phyloP scores from a whole-genome alignment of 78 protist genomes.

The Dictyostelium purpureum region DNA sequence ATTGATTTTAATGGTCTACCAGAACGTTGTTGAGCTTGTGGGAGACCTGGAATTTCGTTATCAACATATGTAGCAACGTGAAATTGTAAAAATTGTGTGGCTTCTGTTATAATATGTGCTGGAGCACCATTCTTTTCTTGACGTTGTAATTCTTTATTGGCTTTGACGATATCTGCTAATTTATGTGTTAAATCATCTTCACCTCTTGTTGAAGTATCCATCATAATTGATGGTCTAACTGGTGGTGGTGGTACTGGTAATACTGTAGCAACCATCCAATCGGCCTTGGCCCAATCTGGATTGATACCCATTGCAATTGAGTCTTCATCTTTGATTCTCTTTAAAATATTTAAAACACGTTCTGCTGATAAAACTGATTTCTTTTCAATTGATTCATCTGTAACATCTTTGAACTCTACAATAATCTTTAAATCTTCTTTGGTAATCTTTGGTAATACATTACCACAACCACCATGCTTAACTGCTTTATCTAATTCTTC shows the following conservation, averaged over 20 bases:
- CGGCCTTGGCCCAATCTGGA: conserved; percentile 96
- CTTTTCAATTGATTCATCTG: conserved; percentile 73
- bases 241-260: conserved; percentile 99
- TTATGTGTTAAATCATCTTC: conserved; percentile 92
- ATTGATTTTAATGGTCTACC: conserved; percentile 98
- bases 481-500: conserved; percentile 54
- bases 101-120: conserved; percentile 70
- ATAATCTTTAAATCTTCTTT: conserved; percentile 84
- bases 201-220: conserved; percentile 80
- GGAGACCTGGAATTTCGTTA: conserved; percentile 94
- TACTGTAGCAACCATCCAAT: conserved; percentile 95
- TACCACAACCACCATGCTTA: conserved; percentile 85
- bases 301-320: conserved; percentile 86
- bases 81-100: conserved; percentile 87
- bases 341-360: conserved; percentile 80
- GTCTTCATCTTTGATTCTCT: conserved; percentile 88
- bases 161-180: conserved; percentile 92
- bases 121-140: conserved; percentile 85
- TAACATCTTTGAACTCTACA: conserved; percentile 77
- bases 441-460: conserved; percentile 74
- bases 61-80: conserved; percentile 95
- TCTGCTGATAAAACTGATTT: conserved; percentile 86
- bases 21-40: conserved; percentile 85
- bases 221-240: conserved; percentile 96
- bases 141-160: conserved; percentile 81